These are phyloP conservation scores for Logfia minima DNA, from an alignment of 129 eudicot species.

Conservation along the genomic window DNA sequence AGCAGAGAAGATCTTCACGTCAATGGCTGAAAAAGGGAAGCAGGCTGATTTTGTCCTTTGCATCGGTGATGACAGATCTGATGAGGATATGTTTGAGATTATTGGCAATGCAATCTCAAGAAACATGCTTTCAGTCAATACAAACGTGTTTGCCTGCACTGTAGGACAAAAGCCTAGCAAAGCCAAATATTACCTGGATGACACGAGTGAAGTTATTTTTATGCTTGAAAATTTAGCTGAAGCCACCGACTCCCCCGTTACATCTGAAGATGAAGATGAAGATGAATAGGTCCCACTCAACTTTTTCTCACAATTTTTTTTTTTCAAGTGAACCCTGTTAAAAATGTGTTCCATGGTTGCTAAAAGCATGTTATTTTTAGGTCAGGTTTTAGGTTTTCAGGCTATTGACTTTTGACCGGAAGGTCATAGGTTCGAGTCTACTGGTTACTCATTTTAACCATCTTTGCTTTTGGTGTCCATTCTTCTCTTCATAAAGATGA, in stretches of 20 bases:
- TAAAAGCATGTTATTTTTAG: conserved; percentile 26
- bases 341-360: conserved; percentile 1
- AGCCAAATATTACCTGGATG: conserved; percentile 86
- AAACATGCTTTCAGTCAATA: conserved; percentile 59
- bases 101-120: conserved; percentile 64
- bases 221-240: conserved; percentile 85
- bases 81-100: conserved; percentile 91
- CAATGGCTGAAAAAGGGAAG: conserved; percentile 60
- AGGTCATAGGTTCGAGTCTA: conserved; percentile 34
- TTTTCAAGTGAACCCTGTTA: conserved; percentile 18
- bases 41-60: conserved; percentile 84
- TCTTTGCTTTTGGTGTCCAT: conserved; percentile 22
- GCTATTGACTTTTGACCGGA: conserved; percentile 28
- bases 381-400: conserved; percentile 28
- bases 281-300: conserved; percentile 24
- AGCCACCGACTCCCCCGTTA: conserved; percentile 63
- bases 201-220: conserved; percentile 61
- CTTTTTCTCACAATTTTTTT: conserved; percentile 9
- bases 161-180: conserved; percentile 97
- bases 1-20: conserved; percentile 72
- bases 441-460: conserved; percentile 18
- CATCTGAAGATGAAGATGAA: conserved; percentile 47
- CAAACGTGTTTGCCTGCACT: conserved; percentile 82
- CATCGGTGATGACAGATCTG: conserved; percentile 92
- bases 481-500: conserved; percentile 36